Conservation (phyloP, 2,329 filamentous ascomycete genomes). For the Pseudogymnoascus sp. region DNA sequence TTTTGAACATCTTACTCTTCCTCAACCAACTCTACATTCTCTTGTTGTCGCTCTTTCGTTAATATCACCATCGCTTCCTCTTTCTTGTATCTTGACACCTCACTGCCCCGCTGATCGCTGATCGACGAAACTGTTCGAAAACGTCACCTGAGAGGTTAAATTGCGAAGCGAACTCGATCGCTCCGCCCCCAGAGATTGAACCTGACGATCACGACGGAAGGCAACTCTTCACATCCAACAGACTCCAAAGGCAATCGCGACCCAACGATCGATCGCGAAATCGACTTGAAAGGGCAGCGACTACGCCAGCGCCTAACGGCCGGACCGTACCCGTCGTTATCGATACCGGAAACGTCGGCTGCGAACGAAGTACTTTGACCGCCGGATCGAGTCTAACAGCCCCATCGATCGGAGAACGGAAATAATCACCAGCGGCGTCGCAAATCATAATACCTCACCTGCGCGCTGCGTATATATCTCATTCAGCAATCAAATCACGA, state of each 20-base stretch:
- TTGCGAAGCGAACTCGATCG: not conserved
- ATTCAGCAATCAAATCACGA: not conserved
- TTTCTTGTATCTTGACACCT: not conserved
- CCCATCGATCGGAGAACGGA: not conserved
- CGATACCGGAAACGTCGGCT: slow-evolving; percentile 7
- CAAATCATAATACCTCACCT: not conserved
- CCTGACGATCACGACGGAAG: not conserved
- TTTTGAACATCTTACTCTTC: not conserved
- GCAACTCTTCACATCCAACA: not conserved
- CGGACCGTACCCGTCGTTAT: slow-evolving; percentile 1
- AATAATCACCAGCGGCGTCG: not conserved
- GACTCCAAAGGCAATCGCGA: not conserved
- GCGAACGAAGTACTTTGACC: slow-evolving; percentile 1
- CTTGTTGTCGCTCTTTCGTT: slow-evolving; percentile 1
- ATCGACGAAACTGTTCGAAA: not conserved
- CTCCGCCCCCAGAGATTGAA: slow-evolving; percentile 4
- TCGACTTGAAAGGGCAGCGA: not conserved
- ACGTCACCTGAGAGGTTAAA: slow-evolving; percentile 5
- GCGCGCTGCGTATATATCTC: not conserved
- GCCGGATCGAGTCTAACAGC: slow-evolving; percentile 2
- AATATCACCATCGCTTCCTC: not conserved
- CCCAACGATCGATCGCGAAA: not conserved
- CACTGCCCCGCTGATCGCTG: slow-evolving; percentile 1
- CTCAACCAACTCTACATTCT: not conserved
- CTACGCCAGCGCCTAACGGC: slow-evolving; percentile 5